These are phyloP conservation scores for Panaeolus cyanescens DNA, from an alignment of 768 basidiomycete genomes.

Conservation along the genomic window DNA sequence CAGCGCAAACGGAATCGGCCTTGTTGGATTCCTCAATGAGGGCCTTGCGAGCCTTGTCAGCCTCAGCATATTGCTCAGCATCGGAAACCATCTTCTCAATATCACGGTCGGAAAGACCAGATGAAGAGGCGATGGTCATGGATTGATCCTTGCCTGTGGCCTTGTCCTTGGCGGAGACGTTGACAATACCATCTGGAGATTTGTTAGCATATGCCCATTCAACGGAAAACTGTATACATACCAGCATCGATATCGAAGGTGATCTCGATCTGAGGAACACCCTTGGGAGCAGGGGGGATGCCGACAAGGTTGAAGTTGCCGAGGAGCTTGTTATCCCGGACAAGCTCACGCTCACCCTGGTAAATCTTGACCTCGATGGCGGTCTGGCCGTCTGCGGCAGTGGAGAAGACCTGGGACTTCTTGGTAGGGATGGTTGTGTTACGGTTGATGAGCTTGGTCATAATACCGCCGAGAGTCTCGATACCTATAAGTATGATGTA, in stretches of 20 bases:
- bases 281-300: constrained; percentile 86
- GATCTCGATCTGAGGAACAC: constrained; percentile 85
- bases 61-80: constrained; percentile 91
- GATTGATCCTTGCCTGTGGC: constrained; percentile 89
- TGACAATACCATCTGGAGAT: constrained; percentile 85
- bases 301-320: constrained; percentile 99
- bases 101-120: constrained; percentile 94
- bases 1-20: constrained; percentile 90
- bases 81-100: constrained; percentile 97
- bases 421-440: constrained; percentile 99
- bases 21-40: constrained; percentile 97
- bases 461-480: constrained; percentile 98
- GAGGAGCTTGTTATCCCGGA: constrained; percentile 96
- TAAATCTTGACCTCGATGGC: constrained; percentile 99
- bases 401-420: constrained; percentile 99
- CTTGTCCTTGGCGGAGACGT: constrained; percentile 95
- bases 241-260: constrained; percentile 97
- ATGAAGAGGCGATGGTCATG: constrained; percentile 97
- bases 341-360: constrained; percentile 99
- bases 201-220: background rate
- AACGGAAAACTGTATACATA: constrained; percentile 29
- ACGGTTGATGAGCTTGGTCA: constrained; percentile 97
- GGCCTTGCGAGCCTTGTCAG: constrained; percentile 83
- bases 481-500: constrained; percentile 48
- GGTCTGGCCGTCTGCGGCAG: constrained; percentile 98